Percentiles rank a stretch among this genome's conserved stretches.
phyloP scores from a whole-genome alignment of 192 early-diverging fungal species.

The Funneliformis geosporum region DNA sequence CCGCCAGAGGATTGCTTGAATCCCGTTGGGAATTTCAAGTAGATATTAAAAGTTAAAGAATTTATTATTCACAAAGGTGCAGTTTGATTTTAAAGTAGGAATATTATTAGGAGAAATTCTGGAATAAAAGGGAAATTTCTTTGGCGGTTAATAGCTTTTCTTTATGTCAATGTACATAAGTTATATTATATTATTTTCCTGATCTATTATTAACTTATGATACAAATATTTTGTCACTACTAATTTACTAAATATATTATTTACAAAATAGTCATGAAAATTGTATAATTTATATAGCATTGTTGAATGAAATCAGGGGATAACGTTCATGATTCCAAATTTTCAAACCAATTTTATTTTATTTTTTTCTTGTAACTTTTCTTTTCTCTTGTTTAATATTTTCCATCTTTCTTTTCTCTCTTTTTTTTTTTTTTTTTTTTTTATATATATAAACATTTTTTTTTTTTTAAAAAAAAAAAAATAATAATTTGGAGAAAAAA shows the following conservation, averaged over 20 bases:
- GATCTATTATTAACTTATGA: too few species aligned
- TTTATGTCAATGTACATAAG: not conserved
- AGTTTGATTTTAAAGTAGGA: not conserved
- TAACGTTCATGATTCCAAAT: not conserved
- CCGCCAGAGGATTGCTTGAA: conserved; percentile 82
- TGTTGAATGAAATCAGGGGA: not conserved
- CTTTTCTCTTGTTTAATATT: not conserved
- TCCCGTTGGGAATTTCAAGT: conserved; percentile 78
- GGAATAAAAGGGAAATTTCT: not conserved
- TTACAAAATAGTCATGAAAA: not conserved
- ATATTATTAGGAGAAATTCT: not conserved
- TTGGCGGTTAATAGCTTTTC: not conserved
- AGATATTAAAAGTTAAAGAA: conserved; percentile 41
- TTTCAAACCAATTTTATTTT: not conserved
- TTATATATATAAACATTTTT: not conserved
- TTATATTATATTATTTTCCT: not conserved
- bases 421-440: not conserved
- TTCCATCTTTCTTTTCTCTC: not conserved
- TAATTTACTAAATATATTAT: conserved; percentile 3
- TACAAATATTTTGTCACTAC: not conserved
- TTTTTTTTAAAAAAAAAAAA: conserved; percentile 4
- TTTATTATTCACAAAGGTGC: not conserved
- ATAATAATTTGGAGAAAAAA: not conserved
- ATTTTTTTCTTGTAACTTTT: conserved; percentile 4
- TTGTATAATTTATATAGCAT: conserved; percentile 1